Conservation (phyloP, 176 grass and related monocot genomes). For the Neostapfia colusana region DNA sequence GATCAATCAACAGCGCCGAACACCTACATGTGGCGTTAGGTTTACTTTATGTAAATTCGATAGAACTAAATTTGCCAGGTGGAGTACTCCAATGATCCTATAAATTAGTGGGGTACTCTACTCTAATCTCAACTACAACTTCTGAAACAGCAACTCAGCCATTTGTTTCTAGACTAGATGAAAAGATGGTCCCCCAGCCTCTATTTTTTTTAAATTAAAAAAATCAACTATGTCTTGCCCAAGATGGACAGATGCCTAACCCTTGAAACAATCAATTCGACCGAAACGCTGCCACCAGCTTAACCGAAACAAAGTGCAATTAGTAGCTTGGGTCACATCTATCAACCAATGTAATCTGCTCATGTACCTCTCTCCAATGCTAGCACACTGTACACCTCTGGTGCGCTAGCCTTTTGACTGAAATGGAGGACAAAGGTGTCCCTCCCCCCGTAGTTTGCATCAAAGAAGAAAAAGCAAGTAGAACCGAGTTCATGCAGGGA, state of each 20-base stretch:
- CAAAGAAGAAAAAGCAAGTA: neutral
- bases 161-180: neutral
- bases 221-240: neutral
- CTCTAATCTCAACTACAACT: neutral
- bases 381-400: neutral
- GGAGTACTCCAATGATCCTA: neutral
- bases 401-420: neutral
- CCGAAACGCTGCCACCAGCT: neutral
- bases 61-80: neutral
- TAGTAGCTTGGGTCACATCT: neutral
- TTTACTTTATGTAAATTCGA: conserved; percentile 5
- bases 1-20: neutral
- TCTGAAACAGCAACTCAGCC: neutral
- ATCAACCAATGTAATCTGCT: neutral
- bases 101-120: neutral
- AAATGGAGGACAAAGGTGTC: neutral
- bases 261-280: neutral
- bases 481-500: neutral
- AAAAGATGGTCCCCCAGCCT: neutral
- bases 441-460: neutral
- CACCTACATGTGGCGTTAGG: neutral
- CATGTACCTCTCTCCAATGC: no score
- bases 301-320: neutral
- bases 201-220: no score
- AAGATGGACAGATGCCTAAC: neutral